Percentiles rank a stretch among this genome's conserved stretches.
phyloP scores from a whole-genome alignment of 352 stramenopile species.

The Phytophthora sojae region DNA sequence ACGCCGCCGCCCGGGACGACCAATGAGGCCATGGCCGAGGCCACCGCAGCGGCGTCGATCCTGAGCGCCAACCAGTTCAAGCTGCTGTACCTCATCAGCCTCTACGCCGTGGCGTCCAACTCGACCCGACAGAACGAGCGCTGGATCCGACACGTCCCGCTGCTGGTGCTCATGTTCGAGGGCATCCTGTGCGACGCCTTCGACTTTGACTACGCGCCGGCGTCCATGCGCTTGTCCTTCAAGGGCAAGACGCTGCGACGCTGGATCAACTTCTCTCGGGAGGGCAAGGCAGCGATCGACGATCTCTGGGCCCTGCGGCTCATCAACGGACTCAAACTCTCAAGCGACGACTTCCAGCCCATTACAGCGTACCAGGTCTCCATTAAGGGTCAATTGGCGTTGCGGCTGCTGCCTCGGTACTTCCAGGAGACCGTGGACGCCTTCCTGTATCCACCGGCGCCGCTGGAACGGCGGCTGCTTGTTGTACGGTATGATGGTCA shows the following conservation, averaged over 20 bases:
- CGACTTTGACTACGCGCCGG: conserved; percentile 98
- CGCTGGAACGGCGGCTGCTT: conserved; percentile 56
- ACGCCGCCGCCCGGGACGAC: conserved; percentile 21
- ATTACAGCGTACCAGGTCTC: conserved; percentile 97
- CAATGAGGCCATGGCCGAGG: conserved; percentile 23
- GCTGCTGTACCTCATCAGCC: conserved; percentile 95
- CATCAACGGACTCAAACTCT: conserved; percentile 95
- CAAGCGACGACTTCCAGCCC: conserved; percentile 94
- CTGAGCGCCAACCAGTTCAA: conserved; percentile 97
- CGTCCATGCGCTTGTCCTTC: conserved; percentile 94
- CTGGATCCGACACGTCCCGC: conserved; percentile 95
- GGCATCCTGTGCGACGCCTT: conserved; percentile 94
- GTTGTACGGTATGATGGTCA: conserved; percentile 71
- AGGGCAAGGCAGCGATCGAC: conserved; percentile 96
- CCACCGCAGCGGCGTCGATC: conserved; percentile 36
- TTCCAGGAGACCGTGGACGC: conserved; percentile 77
- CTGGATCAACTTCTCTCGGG: conserved; percentile 95
- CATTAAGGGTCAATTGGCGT: conserved; percentile 85
- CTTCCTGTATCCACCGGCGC: conserved; percentile 65
- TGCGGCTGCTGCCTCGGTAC: conserved; percentile 82
- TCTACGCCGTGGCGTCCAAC: conserved; percentile 93
- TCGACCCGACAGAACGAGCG: conserved; percentile 92
- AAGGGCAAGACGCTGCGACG: conserved; percentile 80
- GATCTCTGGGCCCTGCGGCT: conserved; percentile 94
- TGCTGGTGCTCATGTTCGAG: conserved; percentile 98